Evolutionary conservation across 805 yeast genomes (phyloP).

Genomic region (Blastobotrys americana): DNA sequence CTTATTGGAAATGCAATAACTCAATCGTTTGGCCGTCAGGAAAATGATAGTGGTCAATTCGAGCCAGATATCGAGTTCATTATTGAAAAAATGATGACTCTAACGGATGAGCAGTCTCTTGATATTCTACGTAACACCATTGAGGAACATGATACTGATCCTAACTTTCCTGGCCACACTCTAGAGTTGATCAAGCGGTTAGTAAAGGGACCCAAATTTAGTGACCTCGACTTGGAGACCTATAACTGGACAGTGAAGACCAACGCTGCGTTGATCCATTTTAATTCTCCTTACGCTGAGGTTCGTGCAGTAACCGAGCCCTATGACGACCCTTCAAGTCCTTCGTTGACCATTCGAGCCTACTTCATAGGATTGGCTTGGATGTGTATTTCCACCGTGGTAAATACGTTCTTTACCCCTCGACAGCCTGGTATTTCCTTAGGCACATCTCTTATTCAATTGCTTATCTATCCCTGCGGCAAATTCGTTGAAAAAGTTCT

Average conservation of each 20-base stretch:
- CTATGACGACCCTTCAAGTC: constrained; percentile 40
- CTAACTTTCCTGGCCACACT: constrained; percentile 38
- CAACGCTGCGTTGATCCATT: constrained; percentile 35
- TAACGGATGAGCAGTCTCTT: not conserved
- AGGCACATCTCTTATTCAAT: constrained; percentile 37
- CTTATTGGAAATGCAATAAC: constrained; percentile 7
- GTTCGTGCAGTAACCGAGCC: constrained; percentile 43
- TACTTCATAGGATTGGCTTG: constrained; percentile 45
- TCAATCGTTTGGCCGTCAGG: constrained; percentile 7
- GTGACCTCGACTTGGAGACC: not conserved
- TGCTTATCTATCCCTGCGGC: constrained; percentile 35
- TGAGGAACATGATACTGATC: constrained; percentile 38
- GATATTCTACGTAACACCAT: not conserved
- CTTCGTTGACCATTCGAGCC: constrained; percentile 46
- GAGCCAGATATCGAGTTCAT: constrained; percentile 11
- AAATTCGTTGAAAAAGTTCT: constrained; percentile 23
- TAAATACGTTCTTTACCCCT: constrained; percentile 51
- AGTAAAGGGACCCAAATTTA: not conserved
- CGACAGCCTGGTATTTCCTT: constrained; percentile 45
- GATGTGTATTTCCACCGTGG: constrained; percentile 46
- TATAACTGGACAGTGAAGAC: constrained; percentile 10
- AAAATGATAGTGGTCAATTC: constrained; percentile 10
- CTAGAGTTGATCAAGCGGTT: constrained; percentile 19
- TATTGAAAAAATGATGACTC: not conserved
- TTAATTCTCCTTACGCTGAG: constrained; percentile 50